Evolutionary conservation across 2,329 filamentous ascomycete genomes (phyloP), one percentile per base, ranked within the genome.

Genomic region (Fusarium pseudonygamai): DNA sequence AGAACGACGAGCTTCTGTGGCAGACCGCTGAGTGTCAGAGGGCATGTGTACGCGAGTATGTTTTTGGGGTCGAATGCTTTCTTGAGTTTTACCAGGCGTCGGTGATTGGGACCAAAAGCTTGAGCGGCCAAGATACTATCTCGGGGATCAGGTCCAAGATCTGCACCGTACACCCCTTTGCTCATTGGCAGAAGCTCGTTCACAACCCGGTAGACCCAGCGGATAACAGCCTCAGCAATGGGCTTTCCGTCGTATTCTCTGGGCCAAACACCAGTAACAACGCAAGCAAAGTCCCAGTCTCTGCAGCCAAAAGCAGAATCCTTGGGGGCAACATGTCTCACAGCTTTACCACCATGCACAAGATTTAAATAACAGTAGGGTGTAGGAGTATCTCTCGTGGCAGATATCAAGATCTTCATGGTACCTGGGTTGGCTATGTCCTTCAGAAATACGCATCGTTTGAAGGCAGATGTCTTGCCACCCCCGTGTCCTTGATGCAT

Each of bases 261-360:
- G 6, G 83, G 82, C 90, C 90, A 92, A 64, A 91, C 86, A 32
- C 88, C 89, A 10, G 89, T 92, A 46, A 92, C 76, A 9, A 92
- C 87, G 73, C 90, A 92, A 50, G 89, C 90, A 81, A 87, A 92
- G 37, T 88, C 84, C 90, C 89, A 92, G 77, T 89, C 84, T 79
- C 90, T 87, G 81, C 87, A 90, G 49, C 90, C 89, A 60, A 92
- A 92, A 60, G 90, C 89, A 64, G 86, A 88, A 32, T 82, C 83
- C 69, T 86, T 79, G 10, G 80, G 69, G 4, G 80, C 74, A 22
- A 87, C 72, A 32, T 90, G 82, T 49, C 73, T n/a, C 46, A 89
- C 78, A 1, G 85, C 86, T 70, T 86, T 87, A 12, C 89, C 88
- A 24, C 89, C 89, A 45, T 91, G 90, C 14, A 92, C 80, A 9